Base-by-base conservation (phyloP, 495 filamentous ascomycete species). In the Xylaria curta region DNA sequence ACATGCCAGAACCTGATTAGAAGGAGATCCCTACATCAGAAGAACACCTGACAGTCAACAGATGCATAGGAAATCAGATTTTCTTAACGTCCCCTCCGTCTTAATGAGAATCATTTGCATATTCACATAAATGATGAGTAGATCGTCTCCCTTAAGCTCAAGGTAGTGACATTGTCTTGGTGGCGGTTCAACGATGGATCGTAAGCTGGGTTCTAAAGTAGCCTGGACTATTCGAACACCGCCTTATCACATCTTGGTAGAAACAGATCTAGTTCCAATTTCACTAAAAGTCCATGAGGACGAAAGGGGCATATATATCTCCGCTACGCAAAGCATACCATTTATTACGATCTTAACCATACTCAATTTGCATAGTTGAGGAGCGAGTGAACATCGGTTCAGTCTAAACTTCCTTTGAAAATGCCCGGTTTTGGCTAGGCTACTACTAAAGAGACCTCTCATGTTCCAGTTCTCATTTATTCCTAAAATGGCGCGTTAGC, bases 101-200 rank as follows among this genome's bases (percentile, higher is more conserved):
- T 61, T 7, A 26, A 24, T 24, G 26, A 61, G 66, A 68, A 28
- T 7, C 42, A 60, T 28, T 49, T 19, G 51, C 54, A 60, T 28
- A 21, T 47, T 33, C 9, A 42, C 44, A 58, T 26, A 62, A 69
- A 49, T 42, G 26, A 69, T 61, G 9, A 49, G 28, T 19, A n/a
- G 31, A 12, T 0, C 26, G 53, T 66, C 28, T 24, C n/a, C 10
- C 46, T 26, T 10, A 3, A 5, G 42, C 19, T 40, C 36, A n/a
- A 46, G 38, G 21, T 6, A 44, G 21, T 42, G 24, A 65, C 26
- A 62, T 44, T 40, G 0, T 24, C 21, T 10, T 31, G 19, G 33
- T 61, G 12, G 4, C 17, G 5, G 36, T 36, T 31, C 26, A 38
- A 60, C 13, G 10, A 61, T 10, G 38, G 31, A 40, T 61, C 19